phyloP scores from a whole-genome alignment of 139 green algal genomes.

The Trebouxia sp. region DNA sequence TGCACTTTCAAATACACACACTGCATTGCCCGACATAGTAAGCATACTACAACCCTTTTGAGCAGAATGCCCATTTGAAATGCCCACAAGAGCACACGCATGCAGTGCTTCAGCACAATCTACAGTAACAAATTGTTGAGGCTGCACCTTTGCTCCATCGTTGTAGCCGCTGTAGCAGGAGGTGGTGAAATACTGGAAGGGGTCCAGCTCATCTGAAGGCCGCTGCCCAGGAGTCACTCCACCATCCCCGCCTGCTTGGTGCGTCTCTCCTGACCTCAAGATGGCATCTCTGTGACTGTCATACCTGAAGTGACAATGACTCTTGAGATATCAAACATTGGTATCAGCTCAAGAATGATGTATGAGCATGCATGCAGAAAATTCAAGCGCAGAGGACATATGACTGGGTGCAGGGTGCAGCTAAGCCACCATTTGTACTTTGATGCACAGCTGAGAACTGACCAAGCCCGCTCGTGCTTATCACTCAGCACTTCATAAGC shows the following conservation, averaged over 20 bases:
- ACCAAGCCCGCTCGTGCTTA: constrained; percentile 90
- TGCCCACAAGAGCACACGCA: too few species aligned
- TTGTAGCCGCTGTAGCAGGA: constrained; percentile 83
- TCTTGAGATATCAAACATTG: too few species aligned
- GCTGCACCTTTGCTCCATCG: constrained; percentile 66
- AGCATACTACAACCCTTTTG: too few species aligned
- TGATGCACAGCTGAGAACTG: background rate
- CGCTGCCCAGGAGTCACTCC: constrained; percentile 34
- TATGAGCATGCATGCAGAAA: background rate
- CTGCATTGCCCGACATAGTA: too few species aligned
- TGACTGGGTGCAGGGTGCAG: background rate
- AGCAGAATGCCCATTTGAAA: too few species aligned
- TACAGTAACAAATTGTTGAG: background rate
- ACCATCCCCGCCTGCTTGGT: constrained; percentile 72
- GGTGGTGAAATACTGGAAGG: constrained; percentile 83
- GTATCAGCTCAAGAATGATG: too few species aligned
- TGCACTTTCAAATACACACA: too few species aligned
- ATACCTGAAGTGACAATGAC: too few species aligned
- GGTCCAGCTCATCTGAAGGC: constrained; percentile 76
- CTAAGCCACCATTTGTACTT: too few species aligned
- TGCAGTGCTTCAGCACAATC: background rate
- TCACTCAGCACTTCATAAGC: constrained; percentile 96
- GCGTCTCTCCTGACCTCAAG: constrained; percentile 64
- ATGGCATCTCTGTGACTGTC: constrained; percentile 90
- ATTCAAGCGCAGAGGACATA: background rate